phyloP scores from a whole-genome alignment of 2,329 filamentous ascomycete species.

The Pezicula neosporulosa region DNA sequence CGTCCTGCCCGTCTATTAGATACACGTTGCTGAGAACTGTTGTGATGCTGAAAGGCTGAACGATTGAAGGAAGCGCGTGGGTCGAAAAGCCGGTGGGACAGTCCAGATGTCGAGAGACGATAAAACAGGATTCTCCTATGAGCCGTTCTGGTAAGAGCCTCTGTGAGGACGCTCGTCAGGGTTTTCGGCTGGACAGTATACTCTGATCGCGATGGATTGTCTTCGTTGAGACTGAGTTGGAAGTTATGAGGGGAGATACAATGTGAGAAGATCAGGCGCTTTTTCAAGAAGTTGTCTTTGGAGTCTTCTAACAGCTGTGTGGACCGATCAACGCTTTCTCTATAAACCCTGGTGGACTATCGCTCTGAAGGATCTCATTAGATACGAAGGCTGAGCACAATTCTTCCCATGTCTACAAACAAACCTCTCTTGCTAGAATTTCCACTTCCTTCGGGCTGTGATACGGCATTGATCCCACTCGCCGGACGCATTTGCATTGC shows the following conservation, averaged over 20 bases:
- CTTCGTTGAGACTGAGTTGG: slow-evolving; percentile 38
- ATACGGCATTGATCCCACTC: slow-evolving; percentile 40
- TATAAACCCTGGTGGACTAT: slow-evolving; percentile 22
- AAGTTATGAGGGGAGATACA: slow-evolving; percentile 25
- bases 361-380: slow-evolving; percentile 10
- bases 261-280: slow-evolving; percentile 42
- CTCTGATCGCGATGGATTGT: slow-evolving; percentile 62
- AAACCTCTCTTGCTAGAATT: slow-evolving; percentile 23
- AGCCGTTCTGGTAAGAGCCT: slow-evolving; percentile 74
- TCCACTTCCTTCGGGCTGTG: slow-evolving; percentile 21
- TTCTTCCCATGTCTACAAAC: slow-evolving; percentile 27
- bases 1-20: slow-evolving; percentile 68
- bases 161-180: slow-evolving; percentile 74
- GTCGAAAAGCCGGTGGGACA: slow-evolving; percentile 48
- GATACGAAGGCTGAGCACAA: slow-evolving; percentile 25
- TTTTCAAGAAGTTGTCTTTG: slow-evolving; percentile 44
- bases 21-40: slow-evolving; percentile 20
- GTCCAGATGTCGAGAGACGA: slow-evolving; percentile 51
- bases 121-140: slow-evolving; percentile 65
- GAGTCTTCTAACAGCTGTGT: slow-evolving; percentile 36
- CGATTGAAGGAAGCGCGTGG: slow-evolving; percentile 46
- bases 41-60: slow-evolving; percentile 36
- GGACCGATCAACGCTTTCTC: slow-evolving; percentile 18
- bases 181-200: slow-evolving; percentile 60
- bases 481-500: slow-evolving; percentile 49